Percentiles rank a stretch among this genome's conserved stretches.
phyloP scores from a whole-genome alignment of 306 rosid genomes.

The Mimosa pudica region DNA sequence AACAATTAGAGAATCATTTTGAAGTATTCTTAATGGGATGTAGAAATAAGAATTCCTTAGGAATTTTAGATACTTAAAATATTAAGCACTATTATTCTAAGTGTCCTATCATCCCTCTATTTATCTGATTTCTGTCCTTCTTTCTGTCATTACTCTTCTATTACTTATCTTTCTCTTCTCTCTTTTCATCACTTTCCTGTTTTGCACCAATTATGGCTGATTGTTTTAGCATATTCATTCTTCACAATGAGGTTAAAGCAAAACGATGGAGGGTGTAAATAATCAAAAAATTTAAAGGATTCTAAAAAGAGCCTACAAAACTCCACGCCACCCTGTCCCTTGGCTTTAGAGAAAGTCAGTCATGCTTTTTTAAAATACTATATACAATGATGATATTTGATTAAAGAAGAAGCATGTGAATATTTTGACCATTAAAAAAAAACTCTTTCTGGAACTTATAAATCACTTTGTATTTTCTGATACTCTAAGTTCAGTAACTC shows the following conservation, averaged over 20 bases:
- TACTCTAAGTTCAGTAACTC: constrained; percentile 33
- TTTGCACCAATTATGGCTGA: neutral
- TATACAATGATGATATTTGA: neutral
- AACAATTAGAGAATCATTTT: constrained; percentile 42
- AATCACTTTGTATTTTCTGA: constrained; percentile 27
- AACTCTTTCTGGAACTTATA: constrained; percentile 37
- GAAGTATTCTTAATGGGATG: neutral
- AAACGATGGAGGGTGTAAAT: constrained; percentile 3
- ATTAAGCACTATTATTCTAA: too few relatives aligned
- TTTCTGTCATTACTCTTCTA: too few relatives aligned
- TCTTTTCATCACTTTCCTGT: too few relatives aligned
- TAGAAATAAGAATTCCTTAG: too few relatives aligned
- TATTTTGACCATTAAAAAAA: constrained; percentile 31
- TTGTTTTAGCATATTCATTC: neutral
- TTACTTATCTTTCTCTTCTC: too few relatives aligned
- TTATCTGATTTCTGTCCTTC: too few relatives aligned
- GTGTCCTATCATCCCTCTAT: too few relatives aligned
- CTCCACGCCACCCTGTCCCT: constrained; percentile 47
- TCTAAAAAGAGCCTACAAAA: constrained; percentile 43
- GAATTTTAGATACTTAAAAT: too few relatives aligned
- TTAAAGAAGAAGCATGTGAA: constrained; percentile 40
- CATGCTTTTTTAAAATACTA: constrained; percentile 34
- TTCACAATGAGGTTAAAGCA: constrained; percentile 1
- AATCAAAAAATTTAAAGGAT: constrained; percentile 33
- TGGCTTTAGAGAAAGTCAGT: constrained; percentile 43